Conservation (phyloP, 2,329 filamentous ascomycete species). For the Aspergillus amoenus region DNA sequence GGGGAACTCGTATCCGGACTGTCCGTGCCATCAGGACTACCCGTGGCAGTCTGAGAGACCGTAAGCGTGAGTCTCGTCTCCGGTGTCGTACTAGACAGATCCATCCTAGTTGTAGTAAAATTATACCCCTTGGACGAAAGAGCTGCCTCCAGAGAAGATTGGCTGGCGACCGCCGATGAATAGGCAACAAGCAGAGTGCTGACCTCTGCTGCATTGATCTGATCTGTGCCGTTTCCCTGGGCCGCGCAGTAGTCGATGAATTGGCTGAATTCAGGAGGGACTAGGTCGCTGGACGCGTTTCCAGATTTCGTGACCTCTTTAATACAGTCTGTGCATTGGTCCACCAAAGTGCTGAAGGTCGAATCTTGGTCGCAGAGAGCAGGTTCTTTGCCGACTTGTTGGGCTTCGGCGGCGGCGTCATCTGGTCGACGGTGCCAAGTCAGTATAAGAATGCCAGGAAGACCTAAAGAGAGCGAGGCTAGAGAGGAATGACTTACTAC, state of each 20-base stretch:
- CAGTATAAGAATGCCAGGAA: too few species aligned
- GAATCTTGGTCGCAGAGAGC: too few species aligned
- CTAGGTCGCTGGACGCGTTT: too few species aligned
- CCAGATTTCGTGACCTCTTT: too few species aligned
- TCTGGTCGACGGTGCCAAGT: too few species aligned
- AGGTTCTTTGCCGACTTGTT: fast-evolving
- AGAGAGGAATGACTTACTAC: too few species aligned
- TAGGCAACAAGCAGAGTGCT: not conserved
- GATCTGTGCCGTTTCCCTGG: not conserved
- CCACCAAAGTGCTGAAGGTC: too few species aligned
- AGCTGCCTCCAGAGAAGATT: not conserved
- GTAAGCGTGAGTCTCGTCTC: not conserved
- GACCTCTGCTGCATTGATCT: not conserved
- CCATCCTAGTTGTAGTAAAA: not conserved
- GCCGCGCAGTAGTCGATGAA: not conserved
- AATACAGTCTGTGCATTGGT: too few species aligned
- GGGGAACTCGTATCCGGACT: not conserved
- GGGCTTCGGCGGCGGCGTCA: fast-evolving
- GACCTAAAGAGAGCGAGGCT: too few species aligned
- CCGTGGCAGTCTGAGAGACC: too few species aligned
- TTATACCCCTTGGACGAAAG: not conserved
- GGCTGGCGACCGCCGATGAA: not conserved
- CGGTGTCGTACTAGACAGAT: not conserved
- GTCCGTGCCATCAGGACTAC: not conserved
- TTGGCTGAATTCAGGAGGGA: not conserved